These are phyloP conservation scores for Tuctoria greenei DNA, from an alignment of 176 grass and related monocot species.

Conservation along the genomic window DNA sequence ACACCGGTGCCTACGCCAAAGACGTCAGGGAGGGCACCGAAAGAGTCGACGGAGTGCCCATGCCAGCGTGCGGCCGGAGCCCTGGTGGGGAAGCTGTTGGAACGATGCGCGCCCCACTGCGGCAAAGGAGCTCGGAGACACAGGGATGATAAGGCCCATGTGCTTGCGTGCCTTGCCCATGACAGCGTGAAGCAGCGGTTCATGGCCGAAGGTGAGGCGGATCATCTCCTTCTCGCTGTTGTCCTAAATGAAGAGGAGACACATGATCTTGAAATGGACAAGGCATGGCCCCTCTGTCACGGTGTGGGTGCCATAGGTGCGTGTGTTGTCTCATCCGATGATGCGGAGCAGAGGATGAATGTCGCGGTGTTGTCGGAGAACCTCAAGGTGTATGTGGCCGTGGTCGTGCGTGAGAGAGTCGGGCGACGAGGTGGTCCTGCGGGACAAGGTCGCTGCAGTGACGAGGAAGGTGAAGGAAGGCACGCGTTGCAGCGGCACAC, in stretches of 20 bases:
- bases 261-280: slow-evolving; percentile 99
- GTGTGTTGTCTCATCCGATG: too few species aligned
- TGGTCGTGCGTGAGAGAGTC: too few species aligned
- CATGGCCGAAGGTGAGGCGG: slow-evolving; percentile 83
- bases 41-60: slow-evolving; percentile 44
- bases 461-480: too few species aligned
- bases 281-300: too few species aligned
- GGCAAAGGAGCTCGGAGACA: slow-evolving; percentile 42
- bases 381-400: too few species aligned
- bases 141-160: slow-evolving; percentile 42
- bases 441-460: too few species aligned
- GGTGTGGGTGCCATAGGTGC: too few species aligned
- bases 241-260: slow-evolving; percentile 79
- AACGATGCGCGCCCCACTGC: slow-evolving; percentile 25
- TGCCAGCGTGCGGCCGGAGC: slow-evolving; percentile 48
- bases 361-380: too few species aligned
- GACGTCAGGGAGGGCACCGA: slow-evolving; percentile 66
- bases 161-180: slow-evolving; percentile 71
- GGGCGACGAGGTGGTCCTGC: too few species aligned
- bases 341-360: too few species aligned
- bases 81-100: slow-evolving; percentile 54
- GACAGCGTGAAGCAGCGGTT: slow-evolving; percentile 70
- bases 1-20: slow-evolving; percentile 51
- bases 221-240: slow-evolving; percentile 99
- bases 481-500: too few species aligned